Evolutionary conservation across 768 basidiomycete genomes (phyloP).

Genomic region (Termitomyces sp.): DNA sequence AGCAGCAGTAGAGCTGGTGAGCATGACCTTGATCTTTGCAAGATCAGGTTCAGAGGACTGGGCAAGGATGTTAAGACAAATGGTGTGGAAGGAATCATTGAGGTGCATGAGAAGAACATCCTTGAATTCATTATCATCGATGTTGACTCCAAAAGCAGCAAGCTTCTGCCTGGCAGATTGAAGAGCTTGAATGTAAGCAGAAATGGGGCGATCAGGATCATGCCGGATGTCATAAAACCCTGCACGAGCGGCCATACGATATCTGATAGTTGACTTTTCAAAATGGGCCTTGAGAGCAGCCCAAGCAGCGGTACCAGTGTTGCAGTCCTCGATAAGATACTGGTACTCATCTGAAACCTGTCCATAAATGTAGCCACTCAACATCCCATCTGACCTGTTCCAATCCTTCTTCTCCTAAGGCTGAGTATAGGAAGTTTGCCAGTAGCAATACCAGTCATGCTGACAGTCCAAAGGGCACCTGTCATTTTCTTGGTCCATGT

Average conservation of each 20-base stretch:
- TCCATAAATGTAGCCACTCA: background rate
- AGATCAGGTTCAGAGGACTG: constrained; percentile 10
- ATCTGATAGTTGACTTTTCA: constrained; percentile 8
- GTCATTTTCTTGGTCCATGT: no score
- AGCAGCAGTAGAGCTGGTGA: no score
- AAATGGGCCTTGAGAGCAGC: constrained; percentile 1
- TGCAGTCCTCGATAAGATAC: constrained; percentile 10
- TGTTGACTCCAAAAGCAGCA: constrained; percentile 4
- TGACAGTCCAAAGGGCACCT: no score
- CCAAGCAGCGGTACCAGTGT: constrained; percentile 8
- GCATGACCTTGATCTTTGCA: background rate
- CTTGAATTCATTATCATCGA: constrained; percentile 5
- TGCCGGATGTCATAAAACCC: constrained; percentile 12
- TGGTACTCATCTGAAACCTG: constrained; percentile 1
- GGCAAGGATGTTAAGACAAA: constrained; percentile 13
- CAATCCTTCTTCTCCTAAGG: no score
- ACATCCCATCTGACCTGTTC: background rate
- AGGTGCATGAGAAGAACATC: no score
- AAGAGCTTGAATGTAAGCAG: constrained; percentile 12
- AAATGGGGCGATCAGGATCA: constrained; percentile 11
- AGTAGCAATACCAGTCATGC: no score
- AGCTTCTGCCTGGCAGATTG: constrained; percentile 6
- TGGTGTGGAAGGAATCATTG: constrained; percentile 6
- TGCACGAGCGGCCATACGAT: constrained; percentile 5
- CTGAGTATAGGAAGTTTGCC: no score